phyloP scores from a whole-genome alignment of 495 filamentous ascomycete genomes.

The Talaromyces proteolyticus region DNA sequence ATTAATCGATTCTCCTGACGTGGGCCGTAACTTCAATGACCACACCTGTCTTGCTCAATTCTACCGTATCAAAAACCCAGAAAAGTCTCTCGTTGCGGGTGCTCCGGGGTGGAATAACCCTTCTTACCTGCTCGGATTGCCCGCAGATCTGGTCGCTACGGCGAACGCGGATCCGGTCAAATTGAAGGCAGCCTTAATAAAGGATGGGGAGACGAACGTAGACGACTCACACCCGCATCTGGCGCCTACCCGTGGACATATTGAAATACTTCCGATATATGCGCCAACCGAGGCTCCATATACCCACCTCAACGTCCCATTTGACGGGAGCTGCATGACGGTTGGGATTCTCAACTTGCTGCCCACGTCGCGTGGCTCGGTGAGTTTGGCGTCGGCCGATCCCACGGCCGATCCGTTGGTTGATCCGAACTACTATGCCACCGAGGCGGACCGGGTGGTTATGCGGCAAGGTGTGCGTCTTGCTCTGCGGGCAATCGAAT shows the following conservation, averaged over 20 bases:
- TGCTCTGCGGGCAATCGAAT: constrained; percentile 42
- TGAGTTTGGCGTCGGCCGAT: constrained; percentile 21
- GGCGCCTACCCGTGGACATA: neutral
- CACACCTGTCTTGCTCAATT: constrained; percentile 22
- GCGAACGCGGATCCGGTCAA: constrained; percentile 50
- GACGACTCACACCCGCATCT: neutral
- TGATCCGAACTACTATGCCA: constrained; percentile 28
- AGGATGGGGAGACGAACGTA: neutral
- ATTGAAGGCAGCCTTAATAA: constrained; percentile 13
- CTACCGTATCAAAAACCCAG: neutral
- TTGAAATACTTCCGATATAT: neutral
- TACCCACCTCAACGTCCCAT: neutral
- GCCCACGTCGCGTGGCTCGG: constrained; percentile 25
- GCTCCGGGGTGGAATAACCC: constrained; percentile 38
- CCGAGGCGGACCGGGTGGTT: constrained; percentile 8
- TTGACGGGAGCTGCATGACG: neutral
- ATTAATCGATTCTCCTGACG: constrained; percentile 35
- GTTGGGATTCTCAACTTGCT: neutral
- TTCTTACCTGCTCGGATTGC: constrained; percentile 38
- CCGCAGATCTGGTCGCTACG: constrained; percentile 47
- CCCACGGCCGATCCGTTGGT: constrained; percentile 18
- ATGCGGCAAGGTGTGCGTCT: constrained; percentile 5
- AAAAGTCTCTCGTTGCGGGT: constrained; percentile 26
- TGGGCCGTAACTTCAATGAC: constrained; percentile 55
- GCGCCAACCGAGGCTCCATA: neutral